These are phyloP conservation scores for Protea cynaroides DNA, from an alignment of 164 flowering plant species.

Conservation along the genomic window DNA sequence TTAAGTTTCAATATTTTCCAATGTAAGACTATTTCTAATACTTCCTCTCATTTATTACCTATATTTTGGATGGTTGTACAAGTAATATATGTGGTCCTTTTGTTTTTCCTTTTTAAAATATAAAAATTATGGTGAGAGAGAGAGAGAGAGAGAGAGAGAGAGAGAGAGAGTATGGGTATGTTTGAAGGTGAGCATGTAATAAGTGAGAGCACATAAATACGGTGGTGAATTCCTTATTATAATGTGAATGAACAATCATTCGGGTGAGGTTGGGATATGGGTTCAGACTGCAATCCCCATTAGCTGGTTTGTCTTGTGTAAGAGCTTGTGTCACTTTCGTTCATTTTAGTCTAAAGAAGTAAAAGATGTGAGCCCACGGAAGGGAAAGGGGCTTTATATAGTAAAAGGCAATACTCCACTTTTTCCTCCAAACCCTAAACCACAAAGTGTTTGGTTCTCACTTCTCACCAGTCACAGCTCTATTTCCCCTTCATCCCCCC, in stretches of 20 bases:
- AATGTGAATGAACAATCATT: not conserved
- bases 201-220: not conserved
- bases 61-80: too few species aligned
- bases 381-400: slow-evolving; percentile 7
- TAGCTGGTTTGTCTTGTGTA: slow-evolving; percentile 2
- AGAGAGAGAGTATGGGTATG: not conserved
- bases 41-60: too few species aligned
- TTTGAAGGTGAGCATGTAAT: not conserved
- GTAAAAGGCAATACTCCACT: slow-evolving; percentile 8
- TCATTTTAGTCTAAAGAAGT: slow-evolving; percentile 1
- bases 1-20: too few species aligned
- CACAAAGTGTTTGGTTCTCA: not conserved
- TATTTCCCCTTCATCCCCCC: not conserved
- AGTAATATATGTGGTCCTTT: too few species aligned
- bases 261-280: not conserved
- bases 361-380: not conserved
- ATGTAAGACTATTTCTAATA: too few species aligned
- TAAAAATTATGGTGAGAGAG: too few species aligned
- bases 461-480: not conserved
- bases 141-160: too few species aligned
- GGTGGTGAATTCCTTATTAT: not conserved
- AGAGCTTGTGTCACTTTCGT: slow-evolving; percentile 1
- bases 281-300: not conserved
- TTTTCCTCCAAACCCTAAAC: slow-evolving; percentile 5
- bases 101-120: too few species aligned